phyloP scores from a whole-genome alignment of 1,284 basidiomycete species.

The Pseudozyma tsukubaensis region DNA sequence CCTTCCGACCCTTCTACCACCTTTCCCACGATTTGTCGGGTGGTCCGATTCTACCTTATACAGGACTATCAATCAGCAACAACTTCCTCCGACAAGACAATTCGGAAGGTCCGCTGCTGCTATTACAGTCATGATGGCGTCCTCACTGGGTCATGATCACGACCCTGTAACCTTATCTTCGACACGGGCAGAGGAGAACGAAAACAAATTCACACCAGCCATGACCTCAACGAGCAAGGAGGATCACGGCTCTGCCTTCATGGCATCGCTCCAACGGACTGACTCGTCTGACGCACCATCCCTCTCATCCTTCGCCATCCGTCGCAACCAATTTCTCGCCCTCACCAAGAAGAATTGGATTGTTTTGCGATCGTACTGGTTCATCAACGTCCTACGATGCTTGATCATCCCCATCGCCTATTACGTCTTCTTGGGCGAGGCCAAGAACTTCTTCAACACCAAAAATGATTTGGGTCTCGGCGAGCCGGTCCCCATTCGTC shows the following conservation, averaged over 20 bases:
- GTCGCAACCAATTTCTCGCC: conserved; percentile 30
- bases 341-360: conserved; percentile 41
- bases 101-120: neutral
- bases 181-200: conserved; percentile 2
- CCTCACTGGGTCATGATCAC: neutral
- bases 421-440: conserved; percentile 76
- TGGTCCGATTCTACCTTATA: conserved; percentile 2
- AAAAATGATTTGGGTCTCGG: conserved; percentile 41
- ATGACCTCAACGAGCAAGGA: conserved; percentile 17
- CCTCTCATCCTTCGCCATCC: conserved; percentile 27
- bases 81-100: neutral
- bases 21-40: conserved; percentile 9
- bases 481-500: conserved; percentile 18
- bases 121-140: conserved; percentile 3
- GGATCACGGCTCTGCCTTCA: conserved; percentile 2
- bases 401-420: conserved; percentile 78
- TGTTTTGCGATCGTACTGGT: conserved; percentile 33
- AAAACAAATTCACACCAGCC: conserved; percentile 4
- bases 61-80: neutral
- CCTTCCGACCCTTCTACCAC: no score
- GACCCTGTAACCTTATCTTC: neutral
- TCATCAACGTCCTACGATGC: conserved; percentile 76
- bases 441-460: conserved; percentile 48
- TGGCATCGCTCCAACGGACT: conserved; percentile 11
- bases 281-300: conserved; percentile 5